Percentiles rank a stretch among this genome's conserved stretches.
Conservation (phyloP, 73 alveolate genomes). For the Paramecium octaurelia region DNA sequence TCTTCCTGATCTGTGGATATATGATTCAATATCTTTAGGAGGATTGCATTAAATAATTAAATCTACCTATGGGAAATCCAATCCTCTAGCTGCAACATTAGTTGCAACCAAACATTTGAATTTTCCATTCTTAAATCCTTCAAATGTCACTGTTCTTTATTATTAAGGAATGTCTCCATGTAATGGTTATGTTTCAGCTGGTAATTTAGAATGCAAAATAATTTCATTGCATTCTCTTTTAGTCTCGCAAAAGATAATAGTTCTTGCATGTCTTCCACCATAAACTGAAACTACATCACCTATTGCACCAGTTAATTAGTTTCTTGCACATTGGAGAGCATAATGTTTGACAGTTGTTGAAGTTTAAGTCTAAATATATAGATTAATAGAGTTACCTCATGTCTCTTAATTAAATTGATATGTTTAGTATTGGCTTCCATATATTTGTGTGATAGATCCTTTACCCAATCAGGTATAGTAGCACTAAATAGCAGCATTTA, state of each 20-base stretch:
- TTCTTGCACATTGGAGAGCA: conserved; percentile 88
- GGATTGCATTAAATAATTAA: conserved; percentile 95
- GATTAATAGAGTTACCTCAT: neutral
- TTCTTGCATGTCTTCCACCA: conserved; percentile 87
- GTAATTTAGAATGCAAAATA: conserved; percentile 83
- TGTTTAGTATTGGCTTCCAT: neutral
- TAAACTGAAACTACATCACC: conserved; percentile 92
- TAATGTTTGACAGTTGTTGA: conserved; percentile 84
- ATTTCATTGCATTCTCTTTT: conserved; percentile 92
- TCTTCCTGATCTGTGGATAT: conserved; percentile 97
- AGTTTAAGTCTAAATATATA: neutral
- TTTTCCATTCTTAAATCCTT: conserved; percentile 91
- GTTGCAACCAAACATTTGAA: conserved; percentile 97
- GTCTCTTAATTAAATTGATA: neutral
- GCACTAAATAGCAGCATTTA: conserved; percentile 95
- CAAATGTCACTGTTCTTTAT: conserved; percentile 81
- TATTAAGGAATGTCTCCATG: conserved; percentile 82
- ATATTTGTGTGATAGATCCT: conserved; percentile 75
- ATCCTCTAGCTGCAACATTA: conserved; percentile 98
- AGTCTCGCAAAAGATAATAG: conserved; percentile 95
- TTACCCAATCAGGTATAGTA: conserved; percentile 97
- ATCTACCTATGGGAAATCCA: conserved; percentile 95
- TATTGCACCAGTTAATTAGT: conserved; percentile 82
- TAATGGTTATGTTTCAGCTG: conserved; percentile 69
- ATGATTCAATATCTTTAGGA: conserved; percentile 97